Conservation (phyloP, 371 early-diverging fungal species). For the Blakeslea trispora region DNA sequence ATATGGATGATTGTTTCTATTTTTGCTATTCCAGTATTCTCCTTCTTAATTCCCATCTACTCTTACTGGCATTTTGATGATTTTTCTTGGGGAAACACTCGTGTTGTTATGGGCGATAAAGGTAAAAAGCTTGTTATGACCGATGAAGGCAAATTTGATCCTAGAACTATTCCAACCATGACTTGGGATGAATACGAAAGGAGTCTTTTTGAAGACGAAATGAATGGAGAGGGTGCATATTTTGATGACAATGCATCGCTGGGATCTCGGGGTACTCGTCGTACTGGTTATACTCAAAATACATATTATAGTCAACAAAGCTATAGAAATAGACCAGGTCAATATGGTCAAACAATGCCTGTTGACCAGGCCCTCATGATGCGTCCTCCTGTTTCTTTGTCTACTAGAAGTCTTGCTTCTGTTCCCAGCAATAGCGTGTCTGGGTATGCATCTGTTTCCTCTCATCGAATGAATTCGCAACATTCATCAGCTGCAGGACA, state of each 20-base stretch:
- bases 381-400: conserved; percentile 2
- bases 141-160: conserved; percentile 71
- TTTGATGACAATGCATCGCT: conserved; percentile 32
- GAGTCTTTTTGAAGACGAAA: conserved; percentile 27
- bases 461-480: too few relatives aligned
- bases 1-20: conserved; percentile 95
- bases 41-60: conserved; percentile 78
- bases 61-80: conserved; percentile 97
- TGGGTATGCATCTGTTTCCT: not conserved
- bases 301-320: conserved; percentile 41
- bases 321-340: conserved; percentile 16
- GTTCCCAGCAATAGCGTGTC: not conserved
- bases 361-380: conserved; percentile 18
- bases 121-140: conserved; percentile 64
- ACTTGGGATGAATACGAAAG: conserved; percentile 91
- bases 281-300: conserved; percentile 41
- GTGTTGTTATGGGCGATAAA: conserved; percentile 78
- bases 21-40: conserved; percentile 79
- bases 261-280: conserved; percentile 23
- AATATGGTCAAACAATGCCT: conserved; percentile 8
- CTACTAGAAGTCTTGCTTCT: too few relatives aligned
- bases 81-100: conserved; percentile 96
- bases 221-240: conserved; percentile 11
- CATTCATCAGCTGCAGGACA: not conserved
- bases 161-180: conserved; percentile 64